phyloP scores from a whole-genome alignment of 192 early-diverging fungal genomes.

The Polychytrium aggregatum region DNA sequence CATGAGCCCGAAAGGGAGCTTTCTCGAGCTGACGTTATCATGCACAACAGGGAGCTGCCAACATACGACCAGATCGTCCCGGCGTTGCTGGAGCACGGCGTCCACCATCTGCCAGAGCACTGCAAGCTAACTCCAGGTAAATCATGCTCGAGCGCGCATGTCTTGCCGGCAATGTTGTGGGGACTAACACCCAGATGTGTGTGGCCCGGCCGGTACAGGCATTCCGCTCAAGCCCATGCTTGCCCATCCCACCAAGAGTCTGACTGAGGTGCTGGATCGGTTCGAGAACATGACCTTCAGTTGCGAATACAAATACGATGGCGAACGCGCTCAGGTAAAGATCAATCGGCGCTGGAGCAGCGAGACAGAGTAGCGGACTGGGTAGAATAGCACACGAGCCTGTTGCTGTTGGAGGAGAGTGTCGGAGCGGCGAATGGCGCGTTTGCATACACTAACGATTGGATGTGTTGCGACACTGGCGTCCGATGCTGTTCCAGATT shows the following conservation, averaged over 20 bases:
- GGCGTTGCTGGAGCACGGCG: conserved; percentile 64
- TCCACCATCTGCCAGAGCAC: conserved; percentile 50
- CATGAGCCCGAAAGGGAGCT: neutral
- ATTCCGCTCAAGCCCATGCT: conserved; percentile 99
- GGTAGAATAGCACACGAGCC: too few relatives aligned
- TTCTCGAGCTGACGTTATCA: neutral
- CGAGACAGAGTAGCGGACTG: neutral
- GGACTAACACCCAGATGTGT: too few relatives aligned
- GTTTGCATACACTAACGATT: conserved; percentile 2
- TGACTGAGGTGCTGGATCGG: conserved; percentile 85
- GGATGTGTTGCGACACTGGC: too few relatives aligned
- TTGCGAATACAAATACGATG: conserved; percentile 99
- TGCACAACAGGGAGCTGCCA: conserved; percentile 67
- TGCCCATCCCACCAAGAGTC: conserved; percentile 92
- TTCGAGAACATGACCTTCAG: conserved; percentile 89
- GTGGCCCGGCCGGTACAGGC: conserved; percentile 42
- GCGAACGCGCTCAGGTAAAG: conserved; percentile 80
- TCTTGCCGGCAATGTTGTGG: too few relatives aligned
- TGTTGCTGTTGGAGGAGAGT: too few relatives aligned
- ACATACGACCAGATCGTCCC: conserved; percentile 87
- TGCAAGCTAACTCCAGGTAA: conserved; percentile 87
- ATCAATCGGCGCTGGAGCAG: neutral
- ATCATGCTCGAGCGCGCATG: too few relatives aligned
- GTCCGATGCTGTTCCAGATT: conserved; percentile 42
- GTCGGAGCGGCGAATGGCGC: too few relatives aligned